Base-by-base conservation (phyloP, 2,329 filamentous ascomycete genomes). In the Aureobasidium zeae region DNA sequence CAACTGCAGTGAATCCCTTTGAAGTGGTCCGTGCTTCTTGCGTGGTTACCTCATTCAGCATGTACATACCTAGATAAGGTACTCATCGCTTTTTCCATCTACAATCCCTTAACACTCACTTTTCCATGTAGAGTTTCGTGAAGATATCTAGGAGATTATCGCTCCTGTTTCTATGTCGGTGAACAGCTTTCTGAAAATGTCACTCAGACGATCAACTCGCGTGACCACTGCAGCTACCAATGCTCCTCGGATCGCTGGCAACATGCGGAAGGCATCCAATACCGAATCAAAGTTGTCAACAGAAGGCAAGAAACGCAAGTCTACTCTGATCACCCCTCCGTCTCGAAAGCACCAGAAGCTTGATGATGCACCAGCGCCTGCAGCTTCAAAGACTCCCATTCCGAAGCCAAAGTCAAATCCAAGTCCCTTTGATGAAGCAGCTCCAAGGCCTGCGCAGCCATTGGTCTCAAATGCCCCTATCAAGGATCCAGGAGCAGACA, bases 401-500 rank as follows among this genome's bases (percentile, higher is more conserved):
- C 48, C 51, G 36, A 61, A 62, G 21, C 62, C 61, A 16, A 64
- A 66, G 45, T 59, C 63, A 28, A 60, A 65, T 43, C 6, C 10
- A n/a, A 9, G 8, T 4, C 9, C 3, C 2, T 11, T 15, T 17
- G 2, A 11, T 12, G 16, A 37, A 3, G 43, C 52, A n/a, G 47
- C 44, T 1, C 62, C 68, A 39, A 73, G 80, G 17, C 71, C 81
- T 2, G 80, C 78, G 11, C 70, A 79, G 50, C 77, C 81, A 0
- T 73, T 73, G 51, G 64, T 67, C 11, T 83, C 81, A 31, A 86
- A 86, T 57, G 83, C 81, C 1, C 71, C 76, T 1, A 68, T 88
- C 8, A 63, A 84, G n/a, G 85, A 83, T 0, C 81, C 83, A 2
- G 74, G 79, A 56, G 79, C 81, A 3, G 82, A 78, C 2, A 71